Conservation (phyloP, 179 eudicot species). For the Beta macrorhiza region DNA sequence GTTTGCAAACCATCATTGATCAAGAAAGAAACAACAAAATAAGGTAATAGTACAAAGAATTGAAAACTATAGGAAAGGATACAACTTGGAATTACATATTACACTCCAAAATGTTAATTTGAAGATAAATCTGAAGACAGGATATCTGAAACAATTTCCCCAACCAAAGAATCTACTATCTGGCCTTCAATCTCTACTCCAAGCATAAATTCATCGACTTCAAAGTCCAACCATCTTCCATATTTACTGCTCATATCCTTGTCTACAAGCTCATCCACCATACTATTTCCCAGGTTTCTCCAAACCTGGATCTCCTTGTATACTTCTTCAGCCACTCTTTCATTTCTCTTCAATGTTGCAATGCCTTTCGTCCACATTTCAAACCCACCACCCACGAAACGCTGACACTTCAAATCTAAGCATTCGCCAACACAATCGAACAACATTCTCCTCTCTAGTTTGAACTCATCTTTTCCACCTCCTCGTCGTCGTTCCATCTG, state of each 20-base stretch:
- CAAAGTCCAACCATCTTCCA: conserved; percentile 80
- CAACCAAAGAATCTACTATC: conserved; percentile 61
- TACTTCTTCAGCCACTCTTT: conserved; percentile 63
- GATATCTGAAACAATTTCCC: conserved; percentile 67
- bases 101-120: conserved; percentile 18
- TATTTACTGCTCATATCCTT: conserved; percentile 73
- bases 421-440: conserved; percentile 83
- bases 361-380: conserved; percentile 56
- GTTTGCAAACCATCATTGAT: conserved; percentile 4
- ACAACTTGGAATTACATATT: conserved; percentile 25
- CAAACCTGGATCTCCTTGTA: conserved; percentile 65
- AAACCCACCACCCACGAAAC: conserved; percentile 48
- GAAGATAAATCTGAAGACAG: conserved; percentile 20
- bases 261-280: conserved; percentile 92
- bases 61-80: conserved; percentile 7
- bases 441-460: conserved; percentile 45
- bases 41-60: conserved; percentile 28
- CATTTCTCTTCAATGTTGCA: conserved; percentile 54
- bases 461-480: conserved; percentile 22
- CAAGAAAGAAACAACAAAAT: conserved; percentile 11
- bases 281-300: conserved; percentile 57
- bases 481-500: conserved; percentile 45
- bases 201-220: conserved; percentile 63
- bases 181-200: conserved; percentile 66
- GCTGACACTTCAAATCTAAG: conserved; percentile 61